Percentiles rank a stretch among this genome's conserved stretches.
Conservation (phyloP, 176 grass and related monocot species). For the Aegilops bicornis region DNA sequence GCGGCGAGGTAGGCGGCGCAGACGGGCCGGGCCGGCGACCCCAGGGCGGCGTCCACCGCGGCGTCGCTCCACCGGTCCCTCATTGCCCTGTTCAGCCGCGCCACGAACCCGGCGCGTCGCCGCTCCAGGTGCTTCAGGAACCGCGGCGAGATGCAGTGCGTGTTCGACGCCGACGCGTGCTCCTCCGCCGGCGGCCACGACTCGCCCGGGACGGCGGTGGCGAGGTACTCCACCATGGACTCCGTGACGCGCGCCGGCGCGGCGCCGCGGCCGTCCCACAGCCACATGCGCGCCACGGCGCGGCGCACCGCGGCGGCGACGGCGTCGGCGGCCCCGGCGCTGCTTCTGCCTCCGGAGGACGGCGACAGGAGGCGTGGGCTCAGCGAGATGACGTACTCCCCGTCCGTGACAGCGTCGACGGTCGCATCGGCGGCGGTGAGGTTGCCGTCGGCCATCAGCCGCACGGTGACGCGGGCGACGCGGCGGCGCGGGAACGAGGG, state of each 20-base stretch:
- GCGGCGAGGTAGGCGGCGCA: slow-evolving; percentile 36
- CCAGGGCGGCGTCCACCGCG: slow-evolving; percentile 49
- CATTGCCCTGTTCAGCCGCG: slow-evolving; percentile 76
- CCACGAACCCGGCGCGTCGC: slow-evolving; percentile 46
- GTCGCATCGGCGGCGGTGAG: slow-evolving; percentile 22
- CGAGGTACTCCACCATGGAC: slow-evolving; percentile 59
- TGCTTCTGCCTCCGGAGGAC: neutral
- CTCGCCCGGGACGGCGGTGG: neutral
- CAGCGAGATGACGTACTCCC: slow-evolving; percentile 49
- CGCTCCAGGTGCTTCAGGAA: slow-evolving; percentile 56
- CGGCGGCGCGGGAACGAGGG: slow-evolving; percentile 47
- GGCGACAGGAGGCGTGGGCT: slow-evolving; percentile 42
- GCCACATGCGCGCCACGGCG: slow-evolving; percentile 64
- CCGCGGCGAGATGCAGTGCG: slow-evolving; percentile 23
- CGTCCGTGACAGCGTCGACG: neutral
- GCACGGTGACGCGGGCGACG: slow-evolving; percentile 53
- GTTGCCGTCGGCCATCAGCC: slow-evolving; percentile 28
- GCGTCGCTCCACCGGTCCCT: slow-evolving; percentile 57
- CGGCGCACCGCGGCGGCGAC: slow-evolving; percentile 44
- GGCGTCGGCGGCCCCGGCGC: neutral
- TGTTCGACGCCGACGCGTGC: neutral
- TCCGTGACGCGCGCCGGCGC: slow-evolving; percentile 39
- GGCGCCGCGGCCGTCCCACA: slow-evolving; percentile 53
- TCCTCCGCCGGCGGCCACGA: neutral
- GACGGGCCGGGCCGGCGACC: neutral